Evolutionary conservation across 2,329 filamentous ascomycete species (phyloP).

Genomic region (Lachnellula subtilissima): DNA sequence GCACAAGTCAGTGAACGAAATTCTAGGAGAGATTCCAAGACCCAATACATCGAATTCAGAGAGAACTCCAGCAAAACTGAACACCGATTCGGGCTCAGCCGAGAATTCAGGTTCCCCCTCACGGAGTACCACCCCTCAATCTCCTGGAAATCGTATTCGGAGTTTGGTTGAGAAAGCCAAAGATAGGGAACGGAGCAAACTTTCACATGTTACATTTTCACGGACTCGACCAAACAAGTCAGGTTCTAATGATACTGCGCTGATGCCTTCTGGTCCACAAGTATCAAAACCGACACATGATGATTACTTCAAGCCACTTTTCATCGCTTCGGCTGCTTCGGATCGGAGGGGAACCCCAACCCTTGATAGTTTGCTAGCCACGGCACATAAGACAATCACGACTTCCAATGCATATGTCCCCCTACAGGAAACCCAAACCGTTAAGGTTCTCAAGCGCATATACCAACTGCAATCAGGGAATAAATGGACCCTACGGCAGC

Average conservation of each 20-base stretch:
- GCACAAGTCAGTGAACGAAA: conserved; percentile 69
- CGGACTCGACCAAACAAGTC: conserved; percentile 50
- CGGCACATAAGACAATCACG: conserved; percentile 83
- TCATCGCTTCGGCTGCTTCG: conserved; percentile 49
- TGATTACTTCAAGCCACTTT: conserved; percentile 61
- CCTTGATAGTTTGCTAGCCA: conserved; percentile 67
- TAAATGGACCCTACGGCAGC: conserved; percentile 87
- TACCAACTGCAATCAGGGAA: conserved; percentile 88
- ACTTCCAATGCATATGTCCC: conserved; percentile 80
- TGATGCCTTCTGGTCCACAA: conserved; percentile 11
- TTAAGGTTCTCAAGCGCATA: conserved; percentile 77
- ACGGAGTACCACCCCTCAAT: conserved; percentile 40
- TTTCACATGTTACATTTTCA: conserved; percentile 74
- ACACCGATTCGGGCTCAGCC: conserved; percentile 17
- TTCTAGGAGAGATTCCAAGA: conserved; percentile 55
- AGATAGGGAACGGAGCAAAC: conserved; percentile 57
- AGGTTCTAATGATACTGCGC: conserved; percentile 28
- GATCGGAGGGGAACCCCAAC: conserved; percentile 61
- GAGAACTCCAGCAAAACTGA: conserved; percentile 11
- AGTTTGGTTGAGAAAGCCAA: conserved; percentile 35
- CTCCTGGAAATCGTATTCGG: conserved; percentile 33
- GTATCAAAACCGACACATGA: conserved; percentile 34
- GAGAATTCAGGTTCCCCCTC: conserved; percentile 23
- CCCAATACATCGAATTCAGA: conserved; percentile 28
- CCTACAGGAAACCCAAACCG: conserved; percentile 81